Conservation (phyloP, 805 yeast genomes). For the Saturnispora halmiae region DNA sequence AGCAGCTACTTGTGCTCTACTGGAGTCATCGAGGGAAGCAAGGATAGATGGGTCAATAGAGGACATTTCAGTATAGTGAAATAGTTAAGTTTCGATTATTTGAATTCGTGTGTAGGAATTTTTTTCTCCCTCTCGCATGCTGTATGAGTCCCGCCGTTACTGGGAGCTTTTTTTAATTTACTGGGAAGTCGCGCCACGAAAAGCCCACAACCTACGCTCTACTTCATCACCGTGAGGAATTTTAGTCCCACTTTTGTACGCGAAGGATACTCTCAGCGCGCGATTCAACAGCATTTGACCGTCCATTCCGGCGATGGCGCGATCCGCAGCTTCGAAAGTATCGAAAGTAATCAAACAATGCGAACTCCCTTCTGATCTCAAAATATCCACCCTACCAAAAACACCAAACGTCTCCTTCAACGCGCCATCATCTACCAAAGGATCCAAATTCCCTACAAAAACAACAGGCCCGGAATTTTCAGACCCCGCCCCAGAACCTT, state of each 20-base stretch:
- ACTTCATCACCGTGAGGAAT: conserved; percentile 71
- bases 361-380: conserved; percentile 37
- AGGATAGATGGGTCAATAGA: conserved; percentile 22
- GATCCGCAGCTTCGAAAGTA: conserved; percentile 59
- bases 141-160: too few relatives aligned
- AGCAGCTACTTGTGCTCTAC: conserved; percentile 63
- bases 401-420: conserved; percentile 57
- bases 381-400: conserved; percentile 39
- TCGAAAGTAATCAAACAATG: conserved; percentile 64
- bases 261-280: conserved; percentile 55
- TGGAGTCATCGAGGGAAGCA: conserved; percentile 47
- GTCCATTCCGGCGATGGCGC: conserved; percentile 60
- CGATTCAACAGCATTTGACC: conserved; percentile 62
- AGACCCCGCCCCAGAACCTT: too few relatives aligned
- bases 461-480: conserved; percentile 43
- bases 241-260: conserved; percentile 50
- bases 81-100: too few relatives aligned
- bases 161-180: too few relatives aligned
- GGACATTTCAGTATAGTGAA: too few relatives aligned
- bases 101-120: background rate
- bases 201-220: conserved; percentile 58
- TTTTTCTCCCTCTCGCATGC: background rate
- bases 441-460: conserved; percentile 54
- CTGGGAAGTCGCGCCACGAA: too few relatives aligned
- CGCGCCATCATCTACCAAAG: conserved; percentile 51